phyloP scores from a whole-genome alignment of 306 rosid species.

The Betula pendula region DNA sequence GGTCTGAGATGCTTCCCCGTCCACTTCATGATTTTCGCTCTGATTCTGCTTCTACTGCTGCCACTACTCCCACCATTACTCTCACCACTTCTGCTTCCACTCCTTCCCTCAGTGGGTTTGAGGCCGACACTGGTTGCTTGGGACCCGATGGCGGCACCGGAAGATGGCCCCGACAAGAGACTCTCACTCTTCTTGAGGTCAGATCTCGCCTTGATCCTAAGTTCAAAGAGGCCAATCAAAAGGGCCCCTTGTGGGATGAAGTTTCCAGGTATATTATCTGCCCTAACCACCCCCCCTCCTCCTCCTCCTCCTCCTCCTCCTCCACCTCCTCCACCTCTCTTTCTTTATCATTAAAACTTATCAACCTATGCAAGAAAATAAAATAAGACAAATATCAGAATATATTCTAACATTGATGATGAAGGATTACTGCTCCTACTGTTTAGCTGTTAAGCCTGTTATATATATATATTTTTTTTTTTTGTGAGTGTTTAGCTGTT shows the following conservation, averaged over 20 bases:
- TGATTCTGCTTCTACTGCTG: conserved; percentile 35
- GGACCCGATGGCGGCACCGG: conserved; percentile 65
- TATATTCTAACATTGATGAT: background rate
- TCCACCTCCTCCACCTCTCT: background rate
- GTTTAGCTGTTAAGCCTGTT: conserved; percentile 13
- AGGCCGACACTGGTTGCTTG: conserved; percentile 49
- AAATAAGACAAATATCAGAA: too few species aligned
- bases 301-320: background rate
- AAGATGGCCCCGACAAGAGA: conserved; percentile 96
- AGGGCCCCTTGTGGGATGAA: conserved; percentile 98
- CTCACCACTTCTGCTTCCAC: conserved; percentile 42
- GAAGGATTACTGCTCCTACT: conserved; percentile 16
- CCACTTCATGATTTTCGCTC: conserved; percentile 58
- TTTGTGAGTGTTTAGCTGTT: conserved; percentile 11
- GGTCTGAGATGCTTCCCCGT: conserved; percentile 43
- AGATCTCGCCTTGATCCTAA: conserved; percentile 93
- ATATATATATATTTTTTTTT: too few species aligned
- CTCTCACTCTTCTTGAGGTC: conserved; percentile 93
- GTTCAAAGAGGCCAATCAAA: conserved; percentile 95
- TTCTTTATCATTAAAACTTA: background rate
- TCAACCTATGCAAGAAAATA: too few species aligned
- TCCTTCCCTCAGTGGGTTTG: conserved; percentile 60
- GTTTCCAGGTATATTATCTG: conserved; percentile 72
- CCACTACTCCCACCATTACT: conserved; percentile 16
- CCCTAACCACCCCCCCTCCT: background rate